Base-by-base conservation (phyloP, 148 eudicot genomes). In the Selenicereus undatus region DNA sequence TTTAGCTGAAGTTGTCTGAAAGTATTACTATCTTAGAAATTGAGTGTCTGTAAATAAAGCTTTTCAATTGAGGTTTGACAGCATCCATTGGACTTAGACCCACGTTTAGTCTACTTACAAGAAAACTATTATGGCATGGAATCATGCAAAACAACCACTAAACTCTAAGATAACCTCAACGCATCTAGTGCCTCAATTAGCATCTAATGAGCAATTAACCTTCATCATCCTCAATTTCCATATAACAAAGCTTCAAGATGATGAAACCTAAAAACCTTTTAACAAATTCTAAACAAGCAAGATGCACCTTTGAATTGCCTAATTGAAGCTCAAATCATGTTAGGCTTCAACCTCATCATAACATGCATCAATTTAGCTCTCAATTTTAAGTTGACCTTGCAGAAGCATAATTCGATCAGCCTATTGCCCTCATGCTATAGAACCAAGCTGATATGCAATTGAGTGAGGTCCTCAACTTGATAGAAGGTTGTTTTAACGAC, bases 381-480 rank as follows among this genome's bases (percentile, higher is more conserved):
- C 62, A 56, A 56, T 56, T 48, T 8, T 48, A 48, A 10, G 52
- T 48, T 20, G 69, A 8, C 29, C 10, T 9, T 24, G 11, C 27
- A 64, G 18, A 64, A 66, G 71, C 9, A 18, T 66, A 66, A 66
- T 18, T 13, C 27, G 27, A 18, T n/a, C 8, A 66, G 18, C 13
- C 17, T 66, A 27, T 11, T n/a, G 18, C 18, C 71, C 27, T 66
- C 71, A 66, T 66, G 9, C 18, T 66, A 27, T 66, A 32, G 35
- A 66, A n/a, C 16, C 32, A 27, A 66, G 5, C 26, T 66, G 36
- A 16, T 16, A 26, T 27, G 36, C 10, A 66, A 66, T 66, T 66
- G 5, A 27, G 71, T 66, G 71, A 66, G 71, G 35, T 26, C 71
- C 71, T 66, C 71, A 66, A 18, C 71, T 66, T 66, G 18, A 66